Evolutionary conservation across 2,329 filamentous ascomycete genomes (phyloP).

Genomic region (Herpotrichia juniperi): DNA sequence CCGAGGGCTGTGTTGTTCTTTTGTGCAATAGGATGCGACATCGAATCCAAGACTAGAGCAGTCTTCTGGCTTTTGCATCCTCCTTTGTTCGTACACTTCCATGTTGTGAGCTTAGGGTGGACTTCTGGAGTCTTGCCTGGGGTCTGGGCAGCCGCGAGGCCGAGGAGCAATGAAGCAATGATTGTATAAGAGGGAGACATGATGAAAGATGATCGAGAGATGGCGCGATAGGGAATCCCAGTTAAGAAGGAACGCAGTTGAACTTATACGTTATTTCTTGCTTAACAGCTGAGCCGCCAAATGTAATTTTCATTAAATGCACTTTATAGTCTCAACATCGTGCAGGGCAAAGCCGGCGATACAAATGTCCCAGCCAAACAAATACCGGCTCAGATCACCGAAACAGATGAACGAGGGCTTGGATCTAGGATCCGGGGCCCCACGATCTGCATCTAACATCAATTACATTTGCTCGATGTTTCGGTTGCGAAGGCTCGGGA

Average conservation of each 20-base stretch:
- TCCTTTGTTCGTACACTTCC: slow-evolving; percentile 56
- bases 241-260: background rate
- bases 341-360: slow-evolving; percentile 15
- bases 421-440: background rate
- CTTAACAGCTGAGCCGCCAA: slow-evolving; percentile 8
- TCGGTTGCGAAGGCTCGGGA: background rate
- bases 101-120: slow-evolving; percentile 60
- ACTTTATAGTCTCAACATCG: slow-evolving; percentile 13
- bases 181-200: slow-evolving; percentile 27
- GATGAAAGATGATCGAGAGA: slow-evolving; percentile 1
- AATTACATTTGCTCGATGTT: background rate
- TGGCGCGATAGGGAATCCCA: slow-evolving; percentile 1
- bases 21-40: slow-evolving; percentile 54
- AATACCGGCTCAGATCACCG: slow-evolving; percentile 1
- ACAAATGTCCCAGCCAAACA: slow-evolving; percentile 3
- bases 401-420: slow-evolving; percentile 6
- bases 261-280: slow-evolving; percentile 5
- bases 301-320: slow-evolving; percentile 9
- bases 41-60: slow-evolving; percentile 58
- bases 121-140: slow-evolving; percentile 48
- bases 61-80: slow-evolving; percentile 58
- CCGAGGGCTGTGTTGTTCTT: slow-evolving; percentile 37
- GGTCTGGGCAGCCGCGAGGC: slow-evolving; percentile 37
- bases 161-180: slow-evolving; percentile 31
- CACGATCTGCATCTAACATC: background rate